Conservation (phyloP, 495 filamentous ascomycete genomes). For the Neurospora pannonica region DNA sequence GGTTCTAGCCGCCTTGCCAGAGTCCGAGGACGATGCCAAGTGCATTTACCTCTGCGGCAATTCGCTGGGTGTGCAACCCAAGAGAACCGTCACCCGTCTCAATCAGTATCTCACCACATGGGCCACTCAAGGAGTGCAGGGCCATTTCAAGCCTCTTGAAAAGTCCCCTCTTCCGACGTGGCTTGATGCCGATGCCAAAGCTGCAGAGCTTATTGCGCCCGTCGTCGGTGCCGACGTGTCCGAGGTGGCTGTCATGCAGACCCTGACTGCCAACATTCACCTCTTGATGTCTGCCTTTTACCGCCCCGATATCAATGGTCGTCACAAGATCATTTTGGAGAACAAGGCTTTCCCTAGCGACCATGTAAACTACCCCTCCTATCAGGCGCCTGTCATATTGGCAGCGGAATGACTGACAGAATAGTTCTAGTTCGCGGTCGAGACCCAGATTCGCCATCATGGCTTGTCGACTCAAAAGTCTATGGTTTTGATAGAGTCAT, state of each 20-base stretch:
- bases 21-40: conserved; percentile 18
- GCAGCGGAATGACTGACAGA: neutral
- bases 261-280: conserved; percentile 86
- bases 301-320: conserved; percentile 55
- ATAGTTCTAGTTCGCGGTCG: conserved; percentile 62
- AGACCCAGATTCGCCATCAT: conserved; percentile 80
- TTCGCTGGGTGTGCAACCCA: conserved; percentile 85
- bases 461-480: conserved; percentile 54
- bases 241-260: conserved; percentile 92
- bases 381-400: neutral
- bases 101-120: conserved; percentile 73
- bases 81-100: conserved; percentile 58
- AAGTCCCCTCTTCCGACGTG: conserved; percentile 70
- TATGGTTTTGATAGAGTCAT: conserved; percentile 68
- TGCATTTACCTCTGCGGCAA: conserved; percentile 95
- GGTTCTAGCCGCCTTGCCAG: conserved; percentile 8
- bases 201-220: conserved; percentile 63
- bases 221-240: conserved; percentile 71
- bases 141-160: conserved; percentile 78
- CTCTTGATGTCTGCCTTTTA: conserved; percentile 90
- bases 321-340: conserved; percentile 87
- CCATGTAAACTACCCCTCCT: conserved; percentile 41
- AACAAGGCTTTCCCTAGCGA: conserved; percentile 92
- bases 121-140: conserved; percentile 87
- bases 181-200: conserved; percentile 67